Conservation (phyloP, 352 stramenopile genomes). For the Blastocystis sp. region DNA sequence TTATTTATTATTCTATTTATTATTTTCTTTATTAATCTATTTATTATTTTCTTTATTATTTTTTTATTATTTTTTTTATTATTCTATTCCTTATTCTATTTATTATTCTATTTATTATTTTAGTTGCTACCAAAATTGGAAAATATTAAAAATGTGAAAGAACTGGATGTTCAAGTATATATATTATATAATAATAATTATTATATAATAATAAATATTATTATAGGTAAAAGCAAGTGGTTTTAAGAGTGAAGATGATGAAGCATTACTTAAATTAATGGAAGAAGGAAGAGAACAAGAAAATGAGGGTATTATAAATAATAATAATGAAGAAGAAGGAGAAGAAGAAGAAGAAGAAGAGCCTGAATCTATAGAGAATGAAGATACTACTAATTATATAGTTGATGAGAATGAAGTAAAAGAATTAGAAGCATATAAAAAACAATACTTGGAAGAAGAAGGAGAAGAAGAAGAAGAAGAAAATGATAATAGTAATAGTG, state of each 20-base stretch:
- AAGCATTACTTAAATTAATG: conserved; percentile 50
- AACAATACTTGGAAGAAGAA: conserved; percentile 44
- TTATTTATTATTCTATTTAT: no score
- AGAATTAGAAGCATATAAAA: conserved; percentile 39
- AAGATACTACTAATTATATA: conserved; percentile 40
- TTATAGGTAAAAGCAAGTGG: conserved; percentile 54
- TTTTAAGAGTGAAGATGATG: conserved; percentile 56
- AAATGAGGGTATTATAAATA: conserved; percentile 37
- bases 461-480: conserved; percentile 34
- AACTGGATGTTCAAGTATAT: conserved; percentile 26
- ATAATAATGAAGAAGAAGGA: conserved; percentile 39
- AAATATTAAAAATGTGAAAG: conserved; percentile 15
- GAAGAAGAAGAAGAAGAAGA: conserved; percentile 49
- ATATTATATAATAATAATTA: conserved; percentile 49
- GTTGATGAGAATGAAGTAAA: conserved; percentile 40
- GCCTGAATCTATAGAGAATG: conserved; percentile 40
- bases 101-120: no score
- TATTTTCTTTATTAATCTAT: no score
- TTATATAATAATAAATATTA: conserved; percentile 49
- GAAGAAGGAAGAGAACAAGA: conserved; percentile 21
- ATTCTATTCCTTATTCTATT: no score
- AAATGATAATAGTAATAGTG: conserved; percentile 15
- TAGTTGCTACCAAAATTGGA: conserved; percentile 41
- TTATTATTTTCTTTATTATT: no score
- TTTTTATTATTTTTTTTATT: no score